phyloP scores from a whole-genome alignment of 1,284 basidiomycete species.

The Pyrrhoderma lamaoense region DNA sequence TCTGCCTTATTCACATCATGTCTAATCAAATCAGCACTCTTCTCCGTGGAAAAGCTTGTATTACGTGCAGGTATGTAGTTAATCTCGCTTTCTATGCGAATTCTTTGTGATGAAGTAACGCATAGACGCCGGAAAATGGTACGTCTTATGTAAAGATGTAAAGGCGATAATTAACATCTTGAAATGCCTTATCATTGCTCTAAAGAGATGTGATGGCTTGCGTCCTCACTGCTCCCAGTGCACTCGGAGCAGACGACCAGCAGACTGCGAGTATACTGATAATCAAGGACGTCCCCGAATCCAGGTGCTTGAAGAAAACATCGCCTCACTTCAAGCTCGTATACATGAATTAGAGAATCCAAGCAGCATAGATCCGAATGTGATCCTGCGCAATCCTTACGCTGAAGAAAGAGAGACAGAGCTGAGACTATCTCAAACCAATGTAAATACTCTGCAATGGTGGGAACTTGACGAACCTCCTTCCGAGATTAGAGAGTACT shows the following conservation, averaged over 20 bases:
- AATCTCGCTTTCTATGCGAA: neutral
- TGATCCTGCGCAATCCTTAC: conserved; percentile 30
- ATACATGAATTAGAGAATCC: conserved; percentile 35
- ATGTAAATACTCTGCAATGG: conserved; percentile 10
- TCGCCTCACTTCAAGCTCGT: conserved; percentile 31
- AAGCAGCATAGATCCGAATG: conserved; percentile 19
- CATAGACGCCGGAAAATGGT: conserved; percentile 36
- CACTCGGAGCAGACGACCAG: conserved; percentile 26
- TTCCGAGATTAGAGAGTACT: conserved; percentile 14
- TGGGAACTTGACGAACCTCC: conserved; percentile 21
- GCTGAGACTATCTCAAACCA: neutral
- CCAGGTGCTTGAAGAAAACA: conserved; percentile 32
- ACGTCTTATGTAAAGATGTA: conserved; percentile 1
- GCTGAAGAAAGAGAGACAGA: neutral
- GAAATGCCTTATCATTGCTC: neutral
- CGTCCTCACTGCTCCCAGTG: conserved; percentile 35
- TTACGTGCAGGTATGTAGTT: conserved; percentile 22
- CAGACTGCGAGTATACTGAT: conserved; percentile 38
- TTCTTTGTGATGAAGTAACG: too few species aligned
- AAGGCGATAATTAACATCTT: neutral
- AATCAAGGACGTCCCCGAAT: conserved; percentile 29
- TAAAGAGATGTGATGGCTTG: conserved; percentile 35
- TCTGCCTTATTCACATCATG: too few species aligned
- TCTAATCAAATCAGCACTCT: neutral
- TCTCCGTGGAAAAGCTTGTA: conserved; percentile 23